phyloP scores from a whole-genome alignment of 495 filamentous ascomycete species.

The Cryomyces minteri region DNA sequence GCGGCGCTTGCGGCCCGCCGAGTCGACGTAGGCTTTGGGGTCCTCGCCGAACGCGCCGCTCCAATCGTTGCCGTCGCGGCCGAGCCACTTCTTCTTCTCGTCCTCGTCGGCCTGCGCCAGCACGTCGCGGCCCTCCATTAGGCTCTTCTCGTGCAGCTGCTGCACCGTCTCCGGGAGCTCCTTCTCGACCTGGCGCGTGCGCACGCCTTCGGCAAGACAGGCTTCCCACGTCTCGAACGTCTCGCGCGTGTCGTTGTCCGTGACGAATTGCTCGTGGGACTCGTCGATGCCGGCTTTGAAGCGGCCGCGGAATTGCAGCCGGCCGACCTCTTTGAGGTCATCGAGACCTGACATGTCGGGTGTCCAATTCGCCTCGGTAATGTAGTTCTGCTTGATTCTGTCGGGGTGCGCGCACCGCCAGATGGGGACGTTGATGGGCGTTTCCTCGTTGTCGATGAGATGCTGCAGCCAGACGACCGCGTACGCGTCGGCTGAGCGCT shows the following conservation, averaged over 20 bases:
- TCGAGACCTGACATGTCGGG: slow-evolving; percentile 41
- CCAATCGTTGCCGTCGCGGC: slow-evolving; percentile 73
- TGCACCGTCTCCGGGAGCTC: slow-evolving; percentile 48
- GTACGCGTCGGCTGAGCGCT: slow-evolving; percentile 53
- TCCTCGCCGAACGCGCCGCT: slow-evolving; percentile 65
- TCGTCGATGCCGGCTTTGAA: slow-evolving; percentile 87
- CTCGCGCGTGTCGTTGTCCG: slow-evolving; percentile 76
- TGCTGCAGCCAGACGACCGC: slow-evolving; percentile 74
- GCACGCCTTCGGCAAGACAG: slow-evolving; percentile 68
- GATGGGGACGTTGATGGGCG: slow-evolving; percentile 64
- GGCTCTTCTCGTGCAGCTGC: slow-evolving; percentile 58
- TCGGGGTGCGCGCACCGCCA: slow-evolving; percentile 58
- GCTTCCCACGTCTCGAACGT: slow-evolving; percentile 92
- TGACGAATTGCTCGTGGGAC: slow-evolving; percentile 64
- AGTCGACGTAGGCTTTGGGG: slow-evolving; percentile 34
- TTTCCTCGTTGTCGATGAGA: slow-evolving; percentile 58
- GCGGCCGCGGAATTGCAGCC: slow-evolving; percentile 53
- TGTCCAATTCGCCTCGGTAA: slow-evolving; percentile 50
- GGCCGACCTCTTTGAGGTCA: slow-evolving; percentile 61
- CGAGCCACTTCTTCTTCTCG: slow-evolving; percentile 61
- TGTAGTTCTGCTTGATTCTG: slow-evolving; percentile 76
- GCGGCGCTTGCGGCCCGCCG: slow-evolving; percentile 28
- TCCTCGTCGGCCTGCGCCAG: slow-evolving; percentile 47
- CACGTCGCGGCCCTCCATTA: slow-evolving; percentile 62
- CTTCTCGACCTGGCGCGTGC: slow-evolving; percentile 41